phyloP scores from a whole-genome alignment of 805 yeast species.

The Hanseniaspora occidentalis region DNA sequence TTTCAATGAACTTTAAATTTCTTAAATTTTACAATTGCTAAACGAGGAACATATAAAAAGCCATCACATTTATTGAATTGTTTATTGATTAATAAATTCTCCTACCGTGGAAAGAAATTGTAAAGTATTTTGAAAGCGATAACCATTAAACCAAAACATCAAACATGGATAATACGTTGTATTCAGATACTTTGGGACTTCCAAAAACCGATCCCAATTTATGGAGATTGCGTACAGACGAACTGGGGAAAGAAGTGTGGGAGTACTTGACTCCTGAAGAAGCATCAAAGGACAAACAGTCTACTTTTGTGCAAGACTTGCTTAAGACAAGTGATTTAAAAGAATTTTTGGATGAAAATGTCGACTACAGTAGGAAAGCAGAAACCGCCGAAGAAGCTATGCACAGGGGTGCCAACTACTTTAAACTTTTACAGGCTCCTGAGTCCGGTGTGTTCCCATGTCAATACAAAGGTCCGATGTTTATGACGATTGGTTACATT shows the following conservation, averaged over 20 bases:
- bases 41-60: no score
- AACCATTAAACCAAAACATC: neutral
- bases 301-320: constrained; percentile 43
- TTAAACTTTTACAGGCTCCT: constrained; percentile 57
- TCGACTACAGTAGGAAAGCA: constrained; percentile 12
- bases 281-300: constrained; percentile 33
- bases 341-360: constrained; percentile 18
- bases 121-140: no score
- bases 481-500: constrained; percentile 83
- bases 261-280: constrained; percentile 39
- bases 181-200: constrained; percentile 61
- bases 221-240: constrained; percentile 67
- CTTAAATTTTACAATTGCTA: no score
- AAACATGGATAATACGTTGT: constrained; percentile 17
- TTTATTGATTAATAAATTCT: no score
- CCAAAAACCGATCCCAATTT: constrained; percentile 53
- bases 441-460: constrained; percentile 78
- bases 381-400: constrained; percentile 48
- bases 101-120: no score
- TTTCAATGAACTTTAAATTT: no score
- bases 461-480: constrained; percentile 97
- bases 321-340: constrained; percentile 30
- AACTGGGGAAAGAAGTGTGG: constrained; percentile 72
- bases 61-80: no score
- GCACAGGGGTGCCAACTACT: constrained; percentile 60